A percentile compares a stretch with the other conserved stretches of the same genome.
Evolutionary conservation across 1,139 yeast species (phyloP).

Genomic region (Lodderomyces orthopsilosis): DNA sequence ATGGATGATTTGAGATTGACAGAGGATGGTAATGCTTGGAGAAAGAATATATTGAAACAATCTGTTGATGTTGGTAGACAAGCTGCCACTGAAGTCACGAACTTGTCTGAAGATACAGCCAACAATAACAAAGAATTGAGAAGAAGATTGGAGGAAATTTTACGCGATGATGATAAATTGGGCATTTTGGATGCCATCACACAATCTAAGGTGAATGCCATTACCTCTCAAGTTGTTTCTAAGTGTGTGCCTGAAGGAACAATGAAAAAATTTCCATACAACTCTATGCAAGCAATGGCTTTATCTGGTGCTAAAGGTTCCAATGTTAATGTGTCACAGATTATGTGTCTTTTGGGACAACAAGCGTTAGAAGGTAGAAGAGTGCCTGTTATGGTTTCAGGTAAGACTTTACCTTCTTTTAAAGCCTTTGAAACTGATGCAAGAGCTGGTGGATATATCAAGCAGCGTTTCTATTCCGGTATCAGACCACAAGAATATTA

Average conservation of each 20-base stretch:
- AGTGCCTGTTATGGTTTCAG: constrained; percentile 98
- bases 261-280: constrained; percentile 90
- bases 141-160: constrained; percentile 87
- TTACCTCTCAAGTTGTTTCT: constrained; percentile 89
- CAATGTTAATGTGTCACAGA: constrained; percentile 96
- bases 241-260: constrained; percentile 97
- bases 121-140: constrained; percentile 72
- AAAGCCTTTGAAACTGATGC: constrained; percentile 97
- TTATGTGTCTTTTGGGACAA: constrained; percentile 98
- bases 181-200: constrained; percentile 96
- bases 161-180: constrained; percentile 88
- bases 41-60: constrained; percentile 74
- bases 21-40: constrained; percentile 85
- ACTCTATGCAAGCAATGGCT: constrained; percentile 99
- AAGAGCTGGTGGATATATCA: constrained; percentile 97
- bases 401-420: constrained; percentile 95
- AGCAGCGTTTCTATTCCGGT: constrained; percentile 97
- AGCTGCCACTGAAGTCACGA: constrained; percentile 95
- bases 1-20: constrained; percentile 98
- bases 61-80: constrained; percentile 81
- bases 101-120: constrained; percentile 58
- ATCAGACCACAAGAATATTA: constrained; percentile 98
- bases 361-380: constrained; percentile 99
- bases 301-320: constrained; percentile 99
- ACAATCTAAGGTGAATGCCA: constrained; percentile 86